phyloP scores from a whole-genome alignment of 257 asterid genomes.

The Gentiana straminea region DNA sequence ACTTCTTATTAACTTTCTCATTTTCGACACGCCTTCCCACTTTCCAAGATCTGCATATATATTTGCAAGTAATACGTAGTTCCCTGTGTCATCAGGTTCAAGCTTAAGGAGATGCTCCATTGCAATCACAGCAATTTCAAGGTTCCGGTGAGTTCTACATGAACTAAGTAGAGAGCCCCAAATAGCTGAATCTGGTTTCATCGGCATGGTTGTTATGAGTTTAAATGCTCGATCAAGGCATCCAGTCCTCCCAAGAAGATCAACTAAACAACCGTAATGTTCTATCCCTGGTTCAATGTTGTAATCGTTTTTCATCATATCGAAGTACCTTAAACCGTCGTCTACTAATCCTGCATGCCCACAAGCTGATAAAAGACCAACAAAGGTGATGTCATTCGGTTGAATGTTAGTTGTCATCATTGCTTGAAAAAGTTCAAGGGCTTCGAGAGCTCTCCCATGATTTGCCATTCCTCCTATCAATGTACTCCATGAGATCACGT shows the following conservation, averaged over 20 bases:
- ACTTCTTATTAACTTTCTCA: conserved; percentile 51
- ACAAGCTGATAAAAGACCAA: conserved; percentile 71
- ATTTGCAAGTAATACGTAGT: conserved; percentile 56
- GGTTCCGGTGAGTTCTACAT: conserved; percentile 48
- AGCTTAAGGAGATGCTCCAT: conserved; percentile 45
- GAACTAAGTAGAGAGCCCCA: conserved; percentile 80
- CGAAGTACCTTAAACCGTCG: conserved; percentile 47
- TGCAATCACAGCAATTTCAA: conserved; percentile 54
- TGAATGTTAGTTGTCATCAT: conserved; percentile 39
- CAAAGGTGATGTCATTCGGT: conserved; percentile 70
- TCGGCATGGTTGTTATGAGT: conserved; percentile 41
- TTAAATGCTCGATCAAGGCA: conserved; percentile 43
- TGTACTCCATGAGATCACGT: conserved; percentile 71
- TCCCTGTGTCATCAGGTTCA: conserved; percentile 65
- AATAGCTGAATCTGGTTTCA: conserved; percentile 60
- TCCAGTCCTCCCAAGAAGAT: conserved; percentile 70
- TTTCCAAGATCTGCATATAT: conserved; percentile 62
- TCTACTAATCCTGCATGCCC: conserved; percentile 59
- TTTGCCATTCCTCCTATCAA: conserved; percentile 67
- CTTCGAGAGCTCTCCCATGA: conserved; percentile 71
- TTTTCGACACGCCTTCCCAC: conserved; percentile 66
- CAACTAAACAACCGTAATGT: conserved; percentile 68
- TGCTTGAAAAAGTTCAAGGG: conserved; percentile 33
- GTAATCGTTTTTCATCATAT: conserved; percentile 38
- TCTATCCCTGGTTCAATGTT: conserved; percentile 49